phyloP scores from a whole-genome alignment of 495 filamentous ascomycete genomes.

The Acidiella bohemica region DNA sequence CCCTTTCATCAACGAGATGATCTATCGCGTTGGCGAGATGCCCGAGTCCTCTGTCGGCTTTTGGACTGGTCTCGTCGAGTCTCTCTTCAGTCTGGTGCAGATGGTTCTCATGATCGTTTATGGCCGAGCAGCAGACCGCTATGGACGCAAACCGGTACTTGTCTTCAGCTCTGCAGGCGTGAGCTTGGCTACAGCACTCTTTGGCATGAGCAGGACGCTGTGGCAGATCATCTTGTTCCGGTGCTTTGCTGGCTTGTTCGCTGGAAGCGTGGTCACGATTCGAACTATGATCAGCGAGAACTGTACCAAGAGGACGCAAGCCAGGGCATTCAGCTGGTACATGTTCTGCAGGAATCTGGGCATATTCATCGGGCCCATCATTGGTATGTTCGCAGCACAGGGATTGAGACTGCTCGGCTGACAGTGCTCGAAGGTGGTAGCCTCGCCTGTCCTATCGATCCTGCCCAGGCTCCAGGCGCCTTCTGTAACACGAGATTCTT shows the following conservation, averaged over 20 bases:
- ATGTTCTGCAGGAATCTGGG: constrained; percentile 55
- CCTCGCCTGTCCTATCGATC: constrained; percentile 45
- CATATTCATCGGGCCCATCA: constrained; percentile 51
- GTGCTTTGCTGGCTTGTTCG: constrained; percentile 53
- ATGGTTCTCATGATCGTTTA: constrained; percentile 47
- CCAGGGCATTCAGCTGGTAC: constrained; percentile 57
- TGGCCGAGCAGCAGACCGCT: constrained; percentile 50
- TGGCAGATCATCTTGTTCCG: constrained; percentile 55
- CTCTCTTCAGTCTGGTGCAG: constrained; percentile 55
- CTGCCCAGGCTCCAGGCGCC: constrained; percentile 34
- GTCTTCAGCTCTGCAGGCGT: constrained; percentile 48
- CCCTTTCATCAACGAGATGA: constrained; percentile 62
- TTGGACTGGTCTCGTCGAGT: constrained; percentile 61
- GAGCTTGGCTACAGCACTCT: constrained; percentile 41
- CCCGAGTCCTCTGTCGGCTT: constrained; percentile 50
- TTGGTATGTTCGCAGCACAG: constrained; percentile 29
- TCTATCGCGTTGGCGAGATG: constrained; percentile 43
- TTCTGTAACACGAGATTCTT: constrained; percentile 46
- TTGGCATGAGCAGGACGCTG: constrained; percentile 46
- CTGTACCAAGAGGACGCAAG: constrained; percentile 51
- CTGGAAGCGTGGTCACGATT: constrained; percentile 51
- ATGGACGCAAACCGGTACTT: constrained; percentile 55
- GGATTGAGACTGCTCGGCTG: not conserved
- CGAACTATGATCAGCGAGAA: constrained; percentile 60
- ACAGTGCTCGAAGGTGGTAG: constrained; percentile 10